Conservation (phyloP, 345 rosid species). For the Citrus hindsii region DNA sequence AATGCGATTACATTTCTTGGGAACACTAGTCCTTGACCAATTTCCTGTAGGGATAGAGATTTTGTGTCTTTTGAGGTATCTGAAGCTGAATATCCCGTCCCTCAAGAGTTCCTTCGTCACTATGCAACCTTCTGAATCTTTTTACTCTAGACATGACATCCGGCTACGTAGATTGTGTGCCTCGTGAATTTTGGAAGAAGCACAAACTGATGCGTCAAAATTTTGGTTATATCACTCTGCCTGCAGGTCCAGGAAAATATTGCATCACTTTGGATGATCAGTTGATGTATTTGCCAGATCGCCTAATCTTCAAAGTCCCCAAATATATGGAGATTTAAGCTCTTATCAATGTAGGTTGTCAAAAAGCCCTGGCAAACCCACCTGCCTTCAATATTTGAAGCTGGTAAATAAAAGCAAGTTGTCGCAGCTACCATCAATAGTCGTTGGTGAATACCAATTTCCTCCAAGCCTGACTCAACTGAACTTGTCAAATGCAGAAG, state of each 20-base stretch:
- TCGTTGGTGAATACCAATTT: background rate
- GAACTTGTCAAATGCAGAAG: background rate
- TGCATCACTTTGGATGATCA: background rate
- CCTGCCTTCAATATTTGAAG: background rate
- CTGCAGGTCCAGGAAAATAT: background rate
- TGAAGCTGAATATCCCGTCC: background rate
- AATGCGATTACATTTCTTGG: background rate
- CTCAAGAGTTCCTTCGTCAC: background rate
- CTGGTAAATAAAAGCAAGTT: background rate
- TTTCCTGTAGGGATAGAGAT: background rate
- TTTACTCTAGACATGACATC: background rate
- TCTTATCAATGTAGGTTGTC: background rate
- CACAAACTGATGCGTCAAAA: background rate
- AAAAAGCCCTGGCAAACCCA: background rate
- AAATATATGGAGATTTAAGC: background rate
- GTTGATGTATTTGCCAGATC: background rate
- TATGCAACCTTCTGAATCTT: background rate
- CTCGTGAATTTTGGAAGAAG: background rate
- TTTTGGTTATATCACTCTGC: background rate
- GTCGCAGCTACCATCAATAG: background rate
- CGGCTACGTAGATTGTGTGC: background rate
- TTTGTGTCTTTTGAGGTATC: background rate
- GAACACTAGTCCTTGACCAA: background rate
- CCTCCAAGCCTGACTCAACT: background rate
- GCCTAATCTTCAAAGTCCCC: background rate